A percentile compares a stretch with the other conserved stretches of the same genome.
phyloP scores from a whole-genome alignment of 2,329 filamentous ascomycete species.

The Sclerotinia sclerotiorum region DNA sequence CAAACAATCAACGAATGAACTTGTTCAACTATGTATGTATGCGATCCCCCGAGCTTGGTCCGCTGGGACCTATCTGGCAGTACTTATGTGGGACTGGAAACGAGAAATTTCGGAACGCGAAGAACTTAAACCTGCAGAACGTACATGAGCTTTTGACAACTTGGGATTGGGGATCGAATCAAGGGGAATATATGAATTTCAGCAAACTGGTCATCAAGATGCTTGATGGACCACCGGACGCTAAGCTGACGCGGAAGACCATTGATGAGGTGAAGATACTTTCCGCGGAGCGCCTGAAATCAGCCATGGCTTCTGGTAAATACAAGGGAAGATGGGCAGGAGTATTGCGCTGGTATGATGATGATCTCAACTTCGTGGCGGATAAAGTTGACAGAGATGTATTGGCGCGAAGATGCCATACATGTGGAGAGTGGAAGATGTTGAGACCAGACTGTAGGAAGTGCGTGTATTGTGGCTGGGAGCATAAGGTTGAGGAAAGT shows the following conservation, averaged over 20 bases:
- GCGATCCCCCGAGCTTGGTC: conserved; percentile 30
- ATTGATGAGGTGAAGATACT: conserved; percentile 11
- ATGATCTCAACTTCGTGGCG: conserved; percentile 23
- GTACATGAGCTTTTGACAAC: conserved; percentile 27
- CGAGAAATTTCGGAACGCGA: conserved; percentile 23
- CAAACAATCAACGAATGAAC: conserved; percentile 34
- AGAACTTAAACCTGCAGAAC: conserved; percentile 18
- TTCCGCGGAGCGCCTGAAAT: conserved; percentile 1
- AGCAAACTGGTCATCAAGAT: conserved; percentile 24
- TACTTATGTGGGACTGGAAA: conserved; percentile 31
- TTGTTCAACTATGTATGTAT: conserved; percentile 34
- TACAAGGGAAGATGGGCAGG: conserved; percentile 25
- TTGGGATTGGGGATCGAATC: conserved; percentile 31
- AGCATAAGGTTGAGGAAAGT: conserved; percentile 21
- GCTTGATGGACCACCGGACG: conserved; percentile 22
- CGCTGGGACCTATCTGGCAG: conserved; percentile 33
- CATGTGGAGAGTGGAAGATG: conserved; percentile 26
- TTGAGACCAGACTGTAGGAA: conserved; percentile 24
- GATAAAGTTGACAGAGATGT: conserved; percentile 25
- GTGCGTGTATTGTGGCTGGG: conserved; percentile 25
- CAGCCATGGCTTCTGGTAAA: conserved; percentile 19
- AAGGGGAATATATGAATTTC: conserved; percentile 28
- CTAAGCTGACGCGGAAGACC: not conserved
- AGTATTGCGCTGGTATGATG: conserved; percentile 25
- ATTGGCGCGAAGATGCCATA: conserved; percentile 22